phyloP scores from a whole-genome alignment of 208 protist species.

The Acanthamoeba triangularis region DNA sequence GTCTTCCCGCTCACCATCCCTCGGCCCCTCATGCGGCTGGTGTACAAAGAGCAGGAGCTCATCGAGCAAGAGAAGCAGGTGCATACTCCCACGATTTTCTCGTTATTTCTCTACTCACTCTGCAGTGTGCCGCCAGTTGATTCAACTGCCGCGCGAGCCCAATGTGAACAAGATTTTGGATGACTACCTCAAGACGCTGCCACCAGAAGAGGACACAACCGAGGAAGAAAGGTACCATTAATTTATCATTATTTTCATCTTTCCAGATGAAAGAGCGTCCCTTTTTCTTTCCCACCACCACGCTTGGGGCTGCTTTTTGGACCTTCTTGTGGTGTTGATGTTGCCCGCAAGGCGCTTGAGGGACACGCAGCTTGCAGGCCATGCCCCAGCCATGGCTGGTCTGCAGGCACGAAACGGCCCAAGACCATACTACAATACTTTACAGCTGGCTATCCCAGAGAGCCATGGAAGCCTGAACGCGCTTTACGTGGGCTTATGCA shows the following conservation, averaged over 20 bases:
- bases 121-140: neutral
- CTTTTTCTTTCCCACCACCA: neutral
- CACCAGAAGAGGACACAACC: neutral
- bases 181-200: neutral
- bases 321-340: no score
- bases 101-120: neutral
- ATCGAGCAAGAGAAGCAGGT: constrained; percentile 53
- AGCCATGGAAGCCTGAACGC: constrained; percentile 15
- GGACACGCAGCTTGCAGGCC: neutral
- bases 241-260: neutral
- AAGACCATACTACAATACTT: neutral
- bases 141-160: constrained; percentile 24
- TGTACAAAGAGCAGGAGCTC: constrained; percentile 46
- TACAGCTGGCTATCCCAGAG: neutral
- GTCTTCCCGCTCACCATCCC: constrained; percentile 12
- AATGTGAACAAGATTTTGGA: constrained; percentile 54
- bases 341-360: no score
- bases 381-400: neutral
- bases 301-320: neutral
- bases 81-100: neutral
- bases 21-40: constrained; percentile 12
- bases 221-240: neutral
- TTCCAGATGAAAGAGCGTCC: neutral
- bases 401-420: neutral
- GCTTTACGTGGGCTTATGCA: constrained; percentile 32